These are phyloP conservation scores for Lachnum nothofagi DNA, from an alignment of 2,329 filamentous ascomycete genomes.

Conservation along the genomic window DNA sequence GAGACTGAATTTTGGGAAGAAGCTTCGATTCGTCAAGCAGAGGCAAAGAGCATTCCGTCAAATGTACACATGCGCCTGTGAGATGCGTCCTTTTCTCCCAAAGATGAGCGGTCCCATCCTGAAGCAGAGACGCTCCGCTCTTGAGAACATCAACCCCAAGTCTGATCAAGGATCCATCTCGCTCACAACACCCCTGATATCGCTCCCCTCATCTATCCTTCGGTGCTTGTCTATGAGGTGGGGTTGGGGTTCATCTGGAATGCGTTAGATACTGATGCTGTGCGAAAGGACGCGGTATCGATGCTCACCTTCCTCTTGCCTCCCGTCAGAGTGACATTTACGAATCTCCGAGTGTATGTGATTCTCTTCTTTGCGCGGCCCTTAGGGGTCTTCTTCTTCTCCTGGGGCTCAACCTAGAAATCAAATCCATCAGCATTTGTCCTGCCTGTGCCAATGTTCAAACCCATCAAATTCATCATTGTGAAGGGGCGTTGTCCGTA, in stretches of 20 bases:
- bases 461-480: slow-evolving; percentile 2
- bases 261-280: slow-evolving; percentile 12
- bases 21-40: slow-evolving; percentile 22
- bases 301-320: slow-evolving; percentile 90
- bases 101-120: slow-evolving; percentile 26
- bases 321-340: slow-evolving; percentile 94
- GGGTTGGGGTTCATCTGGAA: slow-evolving; percentile 82
- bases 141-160: slow-evolving; percentile 25
- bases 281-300: slow-evolving; percentile 9
- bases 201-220: slow-evolving; percentile 18
- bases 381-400: slow-evolving; percentile 97
- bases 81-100: slow-evolving; percentile 32
- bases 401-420: slow-evolving; percentile 75
- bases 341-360: slow-evolving; percentile 94
- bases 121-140: slow-evolving; percentile 24
- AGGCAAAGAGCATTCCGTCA: slow-evolving; percentile 25
- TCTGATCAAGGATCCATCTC: slow-evolving; percentile 27
- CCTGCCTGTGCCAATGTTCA: neutral
- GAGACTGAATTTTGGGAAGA: slow-evolving; percentile 8
- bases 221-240: slow-evolving; percentile 49
- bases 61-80: slow-evolving; percentile 32
- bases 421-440: slow-evolving; percentile 23
- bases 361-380: slow-evolving; percentile 96
- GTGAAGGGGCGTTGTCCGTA: neutral
- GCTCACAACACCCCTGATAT: slow-evolving; percentile 2